Evolutionary conservation across 2,329 filamentous ascomycete genomes (phyloP), one percentile per base, ranked within the genome.

Genomic region (Aspergillus niger): DNA sequence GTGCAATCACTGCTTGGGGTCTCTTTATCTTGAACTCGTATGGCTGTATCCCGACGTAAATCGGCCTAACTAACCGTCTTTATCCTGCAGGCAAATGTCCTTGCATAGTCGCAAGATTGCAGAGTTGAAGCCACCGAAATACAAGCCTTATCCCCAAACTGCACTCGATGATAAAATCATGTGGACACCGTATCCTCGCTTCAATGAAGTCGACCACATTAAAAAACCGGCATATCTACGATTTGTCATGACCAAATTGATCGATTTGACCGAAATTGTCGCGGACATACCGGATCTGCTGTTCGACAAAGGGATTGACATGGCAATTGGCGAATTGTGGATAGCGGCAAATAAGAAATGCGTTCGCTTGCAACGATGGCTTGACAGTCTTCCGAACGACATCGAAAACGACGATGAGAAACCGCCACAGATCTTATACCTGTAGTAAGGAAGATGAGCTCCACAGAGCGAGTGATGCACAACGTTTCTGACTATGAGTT

Each of bases 181-280:
- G n/a, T 76, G 74, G 74, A 67, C 49, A 10, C 72, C 74, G 2
- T 76, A 76, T 57, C 73, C 74, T 43, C 70, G 65, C 20, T 69
- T 67, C 17, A 74, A 72, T 44, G 65, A 71, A 7, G 60, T 68
- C n/a, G 66, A 65, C 10, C 73, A 65, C 58, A 47, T 51, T 7
- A 61, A 61, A 43, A 69, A 70, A 49, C 69, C 67, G 8, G 72
- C 69, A 8, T 60, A 67, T 55, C 67, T 76, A n/a, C 67, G 66
- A 39, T 61, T 67, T 43, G 58, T 72, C 17, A 65, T 69, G 62
- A 53, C 54, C 15, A 63, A 66, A 11, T 50, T 70, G 20, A 64
- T 60, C 13, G 59, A 68, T 10, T 54, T 76, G 44, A 65, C 65
- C 1, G 60, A 66, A 36, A 69, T 71, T 3, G 43, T 67, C 22